Percentiles rank a stretch among this genome's conserved stretches.
Conservation (phyloP, 2,329 filamentous ascomycete genomes). For the Dothistroma pini region DNA sequence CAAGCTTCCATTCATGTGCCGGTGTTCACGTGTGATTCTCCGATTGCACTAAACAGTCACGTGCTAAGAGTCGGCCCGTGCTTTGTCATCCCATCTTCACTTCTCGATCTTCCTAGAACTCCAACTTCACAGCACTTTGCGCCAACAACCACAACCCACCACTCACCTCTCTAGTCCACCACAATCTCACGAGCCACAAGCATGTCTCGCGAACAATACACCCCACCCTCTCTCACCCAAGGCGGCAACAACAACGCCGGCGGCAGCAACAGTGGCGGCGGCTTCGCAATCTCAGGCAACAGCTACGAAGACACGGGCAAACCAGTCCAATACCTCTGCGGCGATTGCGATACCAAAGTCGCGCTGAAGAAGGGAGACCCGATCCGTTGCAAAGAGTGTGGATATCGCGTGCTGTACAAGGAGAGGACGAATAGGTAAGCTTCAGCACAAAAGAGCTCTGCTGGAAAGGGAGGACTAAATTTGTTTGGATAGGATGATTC, state of each 20-base stretch:
- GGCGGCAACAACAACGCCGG: constrained; percentile 26
- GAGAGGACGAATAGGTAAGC: constrained; percentile 92
- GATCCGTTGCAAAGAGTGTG: constrained; percentile 87
- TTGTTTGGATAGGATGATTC: constrained; percentile 73
- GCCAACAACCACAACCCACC: background rate
- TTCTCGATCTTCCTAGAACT: background rate
- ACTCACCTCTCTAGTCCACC: background rate
- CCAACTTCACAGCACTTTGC: background rate
- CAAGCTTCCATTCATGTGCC: background rate
- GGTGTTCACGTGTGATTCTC: background rate
- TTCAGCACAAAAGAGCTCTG: background rate
- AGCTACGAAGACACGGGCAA: constrained; percentile 56
- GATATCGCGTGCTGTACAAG: constrained; percentile 94
- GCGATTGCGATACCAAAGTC: constrained; percentile 78
- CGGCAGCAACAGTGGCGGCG: constrained; percentile 14
- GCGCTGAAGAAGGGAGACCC: constrained; percentile 72
- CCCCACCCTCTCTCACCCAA: constrained; percentile 59
- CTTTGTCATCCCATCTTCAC: background rate
- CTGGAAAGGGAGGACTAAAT: background rate
- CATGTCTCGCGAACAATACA: constrained; percentile 68
- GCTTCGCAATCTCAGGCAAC: constrained; percentile 45
- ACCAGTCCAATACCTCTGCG: constrained; percentile 58
- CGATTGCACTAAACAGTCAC: background rate
- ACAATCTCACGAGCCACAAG: constrained; percentile 5
- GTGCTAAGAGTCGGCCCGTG: background rate